These are phyloP conservation scores for Oryza coarctata DNA, from an alignment of 176 grass and related monocot species.

Conservation along the genomic window DNA sequence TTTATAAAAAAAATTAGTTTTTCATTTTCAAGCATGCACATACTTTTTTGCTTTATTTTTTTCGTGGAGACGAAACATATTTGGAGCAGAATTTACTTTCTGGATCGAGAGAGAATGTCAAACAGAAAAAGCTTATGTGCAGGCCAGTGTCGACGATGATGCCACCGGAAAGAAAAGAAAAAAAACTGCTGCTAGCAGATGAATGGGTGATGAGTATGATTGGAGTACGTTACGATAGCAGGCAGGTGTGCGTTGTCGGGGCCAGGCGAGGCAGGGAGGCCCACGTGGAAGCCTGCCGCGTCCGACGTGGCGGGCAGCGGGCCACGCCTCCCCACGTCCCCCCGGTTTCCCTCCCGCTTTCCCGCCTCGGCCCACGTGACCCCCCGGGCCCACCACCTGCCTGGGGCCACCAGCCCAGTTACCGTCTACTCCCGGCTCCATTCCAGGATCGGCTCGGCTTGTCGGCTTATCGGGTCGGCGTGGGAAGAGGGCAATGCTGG, in stretches of 20 bases:
- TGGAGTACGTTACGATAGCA: neutral
- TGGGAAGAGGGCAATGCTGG: no score
- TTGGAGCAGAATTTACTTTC: neutral
- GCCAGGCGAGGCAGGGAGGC: slow-evolving; percentile 5
- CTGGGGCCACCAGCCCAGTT: neutral
- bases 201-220: neutral
- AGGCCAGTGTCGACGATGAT: no score
- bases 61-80: neutral
- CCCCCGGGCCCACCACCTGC: neutral
- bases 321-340: slow-evolving; percentile 11
- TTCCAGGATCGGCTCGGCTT: no score
- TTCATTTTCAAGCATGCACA: no score
- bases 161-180: neutral
- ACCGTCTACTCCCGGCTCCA: neutral
- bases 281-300: slow-evolving; percentile 10
- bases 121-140: neutral
- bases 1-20: no score
- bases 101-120: neutral
- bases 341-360: slow-evolving; percentile 28
- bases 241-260: neutral
- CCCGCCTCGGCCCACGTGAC: slow-evolving; percentile 31
- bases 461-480: no score
- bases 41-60: no score
- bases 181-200: neutral
- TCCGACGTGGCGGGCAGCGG: slow-evolving; percentile 21